phyloP scores from a whole-genome alignment of 768 basidiomycete genomes.

The Calocybe cyanea region DNA sequence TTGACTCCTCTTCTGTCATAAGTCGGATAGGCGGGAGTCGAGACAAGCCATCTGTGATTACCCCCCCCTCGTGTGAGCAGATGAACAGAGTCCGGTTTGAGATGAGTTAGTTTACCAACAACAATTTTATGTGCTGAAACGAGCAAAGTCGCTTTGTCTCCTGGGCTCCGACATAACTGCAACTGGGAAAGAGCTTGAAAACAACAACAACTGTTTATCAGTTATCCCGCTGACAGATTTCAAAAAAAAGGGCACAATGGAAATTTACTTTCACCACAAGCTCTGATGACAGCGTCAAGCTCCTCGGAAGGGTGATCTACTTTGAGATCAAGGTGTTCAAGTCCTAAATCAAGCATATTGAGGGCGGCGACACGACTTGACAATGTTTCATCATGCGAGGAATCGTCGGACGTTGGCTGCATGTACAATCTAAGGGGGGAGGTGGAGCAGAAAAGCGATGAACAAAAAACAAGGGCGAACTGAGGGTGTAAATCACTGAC shows the following conservation, averaged over 20 bases:
- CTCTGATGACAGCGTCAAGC: slow-evolving; percentile 61
- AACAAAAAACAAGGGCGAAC: not conserved
- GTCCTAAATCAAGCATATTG: slow-evolving; percentile 82
- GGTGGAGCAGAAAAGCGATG: not conserved
- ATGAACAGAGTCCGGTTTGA: slow-evolving; percentile 1
- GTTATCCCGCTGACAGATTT: too few relatives aligned
- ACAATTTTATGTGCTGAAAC: slow-evolving; percentile 83
- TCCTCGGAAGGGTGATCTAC: slow-evolving; percentile 49
- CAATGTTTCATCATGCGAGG: slow-evolving; percentile 85
- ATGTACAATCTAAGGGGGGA: slow-evolving; percentile 60
- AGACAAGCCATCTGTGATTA: slow-evolving; percentile 71
- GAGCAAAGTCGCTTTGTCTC: slow-evolving; percentile 75
- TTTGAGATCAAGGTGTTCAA: slow-evolving; percentile 88
- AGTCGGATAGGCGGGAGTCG: slow-evolving; percentile 70
- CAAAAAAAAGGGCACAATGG: too few relatives aligned
- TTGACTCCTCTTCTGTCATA: slow-evolving; percentile 54
- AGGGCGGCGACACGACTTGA: slow-evolving; percentile 87
- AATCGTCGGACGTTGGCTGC: slow-evolving; percentile 63
- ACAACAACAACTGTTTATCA: not conserved
- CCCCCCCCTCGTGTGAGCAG: too few relatives aligned
- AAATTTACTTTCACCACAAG: slow-evolving; percentile 76
- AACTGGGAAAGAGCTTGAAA: slow-evolving; percentile 32
- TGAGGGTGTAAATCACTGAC: slow-evolving; percentile 32
- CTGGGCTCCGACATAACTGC: slow-evolving; percentile 50
- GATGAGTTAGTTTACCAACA: slow-evolving; percentile 57